Percentiles rank a stretch among this genome's conserved stretches.
Evolutionary conservation across 2,329 filamentous ascomycete species (phyloP).

Genomic region (Cytospora chrysosperma): DNA sequence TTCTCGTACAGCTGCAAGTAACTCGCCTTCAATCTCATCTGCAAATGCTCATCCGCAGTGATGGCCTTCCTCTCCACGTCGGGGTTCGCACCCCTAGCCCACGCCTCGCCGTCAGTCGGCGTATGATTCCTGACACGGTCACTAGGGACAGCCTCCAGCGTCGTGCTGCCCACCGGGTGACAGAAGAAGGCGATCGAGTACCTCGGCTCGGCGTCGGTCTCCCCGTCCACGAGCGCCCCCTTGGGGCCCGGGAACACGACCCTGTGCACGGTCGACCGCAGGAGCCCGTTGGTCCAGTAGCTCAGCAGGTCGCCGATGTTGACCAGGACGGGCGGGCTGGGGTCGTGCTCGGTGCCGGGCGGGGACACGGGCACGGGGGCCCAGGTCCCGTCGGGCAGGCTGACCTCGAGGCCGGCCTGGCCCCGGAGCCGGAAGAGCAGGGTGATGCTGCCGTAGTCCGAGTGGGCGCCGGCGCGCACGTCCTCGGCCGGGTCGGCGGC

Average conservation of each 20-base stretch:
- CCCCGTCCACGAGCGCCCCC: constrained; percentile 42
- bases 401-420: constrained; percentile 84
- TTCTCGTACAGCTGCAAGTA: constrained; percentile 55
- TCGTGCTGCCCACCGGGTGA: constrained; percentile 56
- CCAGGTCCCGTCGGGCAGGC: constrained; percentile 57
- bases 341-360: constrained; percentile 55
- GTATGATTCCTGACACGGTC: constrained; percentile 46
- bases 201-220: constrained; percentile 49
- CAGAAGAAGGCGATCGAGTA: constrained; percentile 71
- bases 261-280: constrained; percentile 85
- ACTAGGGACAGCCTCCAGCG: constrained; percentile 60
- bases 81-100: constrained; percentile 37
- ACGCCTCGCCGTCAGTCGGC: constrained; percentile 28
- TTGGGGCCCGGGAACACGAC: constrained; percentile 67
- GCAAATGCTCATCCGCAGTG: constrained; percentile 63
- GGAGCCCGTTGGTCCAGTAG: constrained; percentile 87
- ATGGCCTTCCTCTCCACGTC: constrained; percentile 55
- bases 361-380: constrained; percentile 67
- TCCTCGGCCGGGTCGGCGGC: constrained; percentile 52
- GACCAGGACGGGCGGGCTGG: constrained; percentile 75
- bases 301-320: constrained; percentile 68
- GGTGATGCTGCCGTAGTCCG: constrained; percentile 74
- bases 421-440: constrained; percentile 83
- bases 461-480: constrained; percentile 87
- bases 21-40: constrained; percentile 58